Evolutionary conservation across 2,329 filamentous ascomycete species (phyloP), one percentile per base, ranked within the genome.

Genomic region (Huntiella omanensis): DNA sequence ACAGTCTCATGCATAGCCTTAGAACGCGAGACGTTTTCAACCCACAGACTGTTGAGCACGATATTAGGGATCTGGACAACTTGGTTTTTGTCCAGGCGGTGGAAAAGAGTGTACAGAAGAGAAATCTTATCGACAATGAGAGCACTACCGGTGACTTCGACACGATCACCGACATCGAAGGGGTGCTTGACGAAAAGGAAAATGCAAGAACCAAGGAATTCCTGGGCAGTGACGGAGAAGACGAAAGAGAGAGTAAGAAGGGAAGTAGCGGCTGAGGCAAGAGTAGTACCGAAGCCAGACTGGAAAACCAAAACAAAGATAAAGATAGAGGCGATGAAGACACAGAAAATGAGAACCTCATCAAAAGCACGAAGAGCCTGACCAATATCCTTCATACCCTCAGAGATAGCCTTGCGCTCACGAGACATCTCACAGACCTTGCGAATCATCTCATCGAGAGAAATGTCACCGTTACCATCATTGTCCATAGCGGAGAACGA

Each of bases 181-280:
- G 91, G 88, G 60, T 98, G 91, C 68, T 98, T 98, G 67, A 96
- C 85, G 56, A 98, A 98, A 1, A 98, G 67, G 67, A 98, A 98
- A 57, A 98, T 94, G 66, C 88, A 96, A 34, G 87, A 95, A 56
- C 88, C 88, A n/a, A 98, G 74, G 52, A 98, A 82, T 62, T 98
- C 91, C 62, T 95, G 87, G 3, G 81, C 80, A 1, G 87, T 95
- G 47, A 81, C 80, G 17, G 87, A 80, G 60, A 98, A 96, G 54
- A 95, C 81, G 64, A 98, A 98, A 3, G 88, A 95, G n/a, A 96
- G 68, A 4, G 88, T 96, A 7, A 98, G 75, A 37, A 98, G 71
- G 0, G 91, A 81, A 1, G 91, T 95, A 52, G 88, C 88, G 43
- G 87, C 85, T 7, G 87, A 93, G 4, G 86, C 81, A 35, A 95